Percentiles rank a stretch among this genome's conserved stretches.
These are phyloP conservation scores for Tephrocybe sp. DNA, from an alignment of 768 basidiomycete species.

Conservation along the genomic window DNA sequence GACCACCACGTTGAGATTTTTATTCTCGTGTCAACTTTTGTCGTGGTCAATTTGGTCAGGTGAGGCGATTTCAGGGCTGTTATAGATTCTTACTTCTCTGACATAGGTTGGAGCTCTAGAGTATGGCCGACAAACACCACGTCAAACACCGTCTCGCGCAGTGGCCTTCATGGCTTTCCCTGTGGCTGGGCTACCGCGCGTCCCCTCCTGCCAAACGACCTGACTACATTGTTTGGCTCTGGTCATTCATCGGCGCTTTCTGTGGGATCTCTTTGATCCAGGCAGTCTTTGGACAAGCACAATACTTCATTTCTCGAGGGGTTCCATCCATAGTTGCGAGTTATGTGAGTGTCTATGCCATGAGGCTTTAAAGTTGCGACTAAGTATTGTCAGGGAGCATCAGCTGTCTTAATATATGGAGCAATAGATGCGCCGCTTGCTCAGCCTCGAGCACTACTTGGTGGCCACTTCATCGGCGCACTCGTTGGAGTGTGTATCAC, in stretches of 20 bases:
- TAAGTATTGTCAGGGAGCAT: slow-evolving; percentile 42
- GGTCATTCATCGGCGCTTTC: slow-evolving; percentile 54
- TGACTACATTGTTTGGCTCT: slow-evolving; percentile 40
- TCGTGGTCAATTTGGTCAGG: no score
- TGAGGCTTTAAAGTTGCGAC: background rate
- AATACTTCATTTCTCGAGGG: slow-evolving; percentile 42
- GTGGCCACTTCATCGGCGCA: slow-evolving; percentile 50
- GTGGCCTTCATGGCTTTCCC: slow-evolving; percentile 34
- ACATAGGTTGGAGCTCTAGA: background rate
- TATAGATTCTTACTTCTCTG: no score
- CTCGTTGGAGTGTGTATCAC: slow-evolving; percentile 47
- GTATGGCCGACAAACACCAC: slow-evolving; percentile 10
- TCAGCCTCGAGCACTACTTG: slow-evolving; percentile 49
- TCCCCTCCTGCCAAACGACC: slow-evolving; percentile 27
- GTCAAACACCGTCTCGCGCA: slow-evolving; percentile 25
- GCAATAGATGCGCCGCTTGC: slow-evolving; percentile 50
- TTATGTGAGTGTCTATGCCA: slow-evolving; percentile 33
- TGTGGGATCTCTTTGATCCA: slow-evolving; percentile 47
- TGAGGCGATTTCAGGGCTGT: no score
- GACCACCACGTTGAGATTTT: background rate
- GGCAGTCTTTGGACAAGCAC: slow-evolving; percentile 43
- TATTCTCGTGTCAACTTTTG: no score
- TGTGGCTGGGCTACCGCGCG: slow-evolving; percentile 44
- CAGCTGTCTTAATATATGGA: slow-evolving; percentile 53
- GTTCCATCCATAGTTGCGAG: slow-evolving; percentile 47